A percentile compares a stretch with the other conserved stretches of the same genome.
phyloP scores from a whole-genome alignment of 495 filamentous ascomycete genomes.

The Penicillium manginii region DNA sequence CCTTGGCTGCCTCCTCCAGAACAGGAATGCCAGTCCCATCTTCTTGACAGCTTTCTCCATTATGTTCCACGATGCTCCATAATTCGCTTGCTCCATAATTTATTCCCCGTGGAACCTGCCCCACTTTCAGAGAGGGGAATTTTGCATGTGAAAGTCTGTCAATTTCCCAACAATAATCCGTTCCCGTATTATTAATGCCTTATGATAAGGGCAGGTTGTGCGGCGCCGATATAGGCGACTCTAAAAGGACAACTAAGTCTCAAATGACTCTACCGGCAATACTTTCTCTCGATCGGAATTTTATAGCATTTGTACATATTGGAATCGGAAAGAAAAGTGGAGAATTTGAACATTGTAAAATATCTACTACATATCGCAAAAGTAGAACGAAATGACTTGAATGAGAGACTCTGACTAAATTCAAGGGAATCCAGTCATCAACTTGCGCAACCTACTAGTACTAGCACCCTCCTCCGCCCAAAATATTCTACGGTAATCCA shows the following conservation, averaged over 20 bases:
- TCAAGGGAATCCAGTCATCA: too few relatives aligned
- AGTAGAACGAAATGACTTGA: too few relatives aligned
- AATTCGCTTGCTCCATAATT: background rate
- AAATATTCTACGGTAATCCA: too few relatives aligned
- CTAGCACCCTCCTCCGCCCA: too few relatives aligned
- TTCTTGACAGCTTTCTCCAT: constrained; percentile 1
- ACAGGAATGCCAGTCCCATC: background rate
- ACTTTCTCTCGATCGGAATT: background rate
- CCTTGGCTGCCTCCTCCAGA: background rate
- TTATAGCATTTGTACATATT: background rate
- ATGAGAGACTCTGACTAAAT: too few relatives aligned
- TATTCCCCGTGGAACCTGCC: constrained; percentile 13
- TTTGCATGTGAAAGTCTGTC: constrained; percentile 22
- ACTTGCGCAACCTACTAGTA: too few relatives aligned
- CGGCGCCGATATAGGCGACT: background rate
- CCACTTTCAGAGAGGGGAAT: constrained; percentile 12
- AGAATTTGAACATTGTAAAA: background rate
- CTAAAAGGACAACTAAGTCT: background rate
- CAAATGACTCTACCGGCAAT: background rate
- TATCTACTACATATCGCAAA: too few relatives aligned
- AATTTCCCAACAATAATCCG: constrained; percentile 17
- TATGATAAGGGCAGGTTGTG: background rate
- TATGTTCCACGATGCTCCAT: constrained; percentile 2
- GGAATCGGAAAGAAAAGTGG: background rate
- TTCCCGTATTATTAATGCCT: background rate